Percentiles rank a stretch among this genome's conserved stretches.
Conservation (phyloP, 2,329 filamentous ascomycete genomes). For the Pyrenophora seminiperda region DNA sequence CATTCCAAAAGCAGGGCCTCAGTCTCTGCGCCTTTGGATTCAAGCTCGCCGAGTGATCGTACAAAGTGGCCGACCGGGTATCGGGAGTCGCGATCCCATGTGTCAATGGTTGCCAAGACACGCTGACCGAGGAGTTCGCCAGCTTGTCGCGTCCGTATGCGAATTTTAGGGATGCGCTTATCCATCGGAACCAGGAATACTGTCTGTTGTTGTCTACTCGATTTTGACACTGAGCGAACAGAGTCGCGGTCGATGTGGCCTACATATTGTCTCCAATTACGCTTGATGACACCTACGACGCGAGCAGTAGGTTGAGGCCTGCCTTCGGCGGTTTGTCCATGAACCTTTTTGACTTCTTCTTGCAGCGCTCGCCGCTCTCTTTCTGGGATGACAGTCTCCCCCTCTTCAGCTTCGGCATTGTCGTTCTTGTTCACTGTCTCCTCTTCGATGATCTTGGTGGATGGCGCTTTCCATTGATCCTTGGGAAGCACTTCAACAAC, state of each 20-base stretch:
- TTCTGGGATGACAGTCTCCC: constrained; percentile 77
- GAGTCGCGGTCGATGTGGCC: constrained; percentile 91
- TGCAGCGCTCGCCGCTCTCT: constrained; percentile 85
- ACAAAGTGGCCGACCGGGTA: constrained; percentile 95
- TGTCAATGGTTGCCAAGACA: constrained; percentile 89
- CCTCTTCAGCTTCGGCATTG: constrained; percentile 82
- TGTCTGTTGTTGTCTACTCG: constrained; percentile 84
- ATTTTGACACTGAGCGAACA: constrained; percentile 71
- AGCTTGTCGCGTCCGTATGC: constrained; percentile 87
- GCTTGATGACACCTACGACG: constrained; percentile 89
- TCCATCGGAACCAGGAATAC: constrained; percentile 98
- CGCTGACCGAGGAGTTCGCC: constrained; percentile 88
- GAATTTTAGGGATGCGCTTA: constrained; percentile 95
- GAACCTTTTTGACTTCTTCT: constrained; percentile 86
- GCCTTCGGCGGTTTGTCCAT: constrained; percentile 75
- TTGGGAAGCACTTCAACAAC: constrained; percentile 91
- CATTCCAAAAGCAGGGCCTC: constrained; percentile 93
- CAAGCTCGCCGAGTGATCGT: constrained; percentile 86
- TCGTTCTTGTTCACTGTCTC: constrained; percentile 91
- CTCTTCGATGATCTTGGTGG: constrained; percentile 94
- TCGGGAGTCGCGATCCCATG: constrained; percentile 91
- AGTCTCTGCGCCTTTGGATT: constrained; percentile 97
- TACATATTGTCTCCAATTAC: constrained; percentile 98
- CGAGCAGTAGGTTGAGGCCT: constrained; percentile 86
- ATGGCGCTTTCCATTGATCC: constrained; percentile 96